These are phyloP conservation scores for Omphalotus olearius DNA, from an alignment of 1,284 basidiomycete genomes.

Conservation along the genomic window DNA sequence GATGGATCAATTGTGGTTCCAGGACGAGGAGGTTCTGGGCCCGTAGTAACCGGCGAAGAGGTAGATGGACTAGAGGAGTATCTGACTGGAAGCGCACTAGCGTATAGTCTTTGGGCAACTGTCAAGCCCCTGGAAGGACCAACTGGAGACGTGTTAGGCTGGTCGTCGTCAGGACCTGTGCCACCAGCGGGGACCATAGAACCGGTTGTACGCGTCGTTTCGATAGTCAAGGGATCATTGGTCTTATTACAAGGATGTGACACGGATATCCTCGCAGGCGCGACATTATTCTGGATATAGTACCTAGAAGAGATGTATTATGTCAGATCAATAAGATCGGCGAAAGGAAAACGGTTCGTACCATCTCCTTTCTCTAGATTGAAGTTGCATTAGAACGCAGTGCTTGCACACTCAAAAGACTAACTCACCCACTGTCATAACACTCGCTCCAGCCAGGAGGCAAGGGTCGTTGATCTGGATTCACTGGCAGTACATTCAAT, in stretches of 20 bases:
- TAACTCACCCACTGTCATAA: slow-evolving; percentile 30
- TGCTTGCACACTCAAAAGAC: not conserved
- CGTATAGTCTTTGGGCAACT: slow-evolving; percentile 28
- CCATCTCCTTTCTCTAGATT: slow-evolving; percentile 10
- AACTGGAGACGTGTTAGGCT: not conserved
- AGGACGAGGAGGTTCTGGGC: not conserved
- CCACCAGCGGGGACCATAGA: too few species aligned
- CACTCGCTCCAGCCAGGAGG: slow-evolving; percentile 32
- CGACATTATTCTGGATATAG: slow-evolving; percentile 26
- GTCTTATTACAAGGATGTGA: slow-evolving; percentile 22
- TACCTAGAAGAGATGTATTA: slow-evolving; percentile 23
- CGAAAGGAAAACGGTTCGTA: slow-evolving; percentile 7
- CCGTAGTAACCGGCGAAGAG: slow-evolving; percentile 1
- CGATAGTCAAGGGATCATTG: too few species aligned
- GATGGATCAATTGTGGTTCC: not conserved
- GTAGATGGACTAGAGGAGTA: slow-evolving; percentile 13
- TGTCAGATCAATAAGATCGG: slow-evolving; percentile 13
- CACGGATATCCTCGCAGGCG: slow-evolving; percentile 27
- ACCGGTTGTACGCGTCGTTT: too few species aligned
- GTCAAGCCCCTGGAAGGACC: slow-evolving; percentile 14
- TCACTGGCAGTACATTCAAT: slow-evolving; percentile 10
- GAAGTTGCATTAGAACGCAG: not conserved
- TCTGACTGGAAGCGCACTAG: slow-evolving; percentile 21
- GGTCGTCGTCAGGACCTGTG: too few species aligned
- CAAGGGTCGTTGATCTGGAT: slow-evolving; percentile 27